phyloP scores from a whole-genome alignment of 768 basidiomycete genomes.

The Suillus subluteus region DNA sequence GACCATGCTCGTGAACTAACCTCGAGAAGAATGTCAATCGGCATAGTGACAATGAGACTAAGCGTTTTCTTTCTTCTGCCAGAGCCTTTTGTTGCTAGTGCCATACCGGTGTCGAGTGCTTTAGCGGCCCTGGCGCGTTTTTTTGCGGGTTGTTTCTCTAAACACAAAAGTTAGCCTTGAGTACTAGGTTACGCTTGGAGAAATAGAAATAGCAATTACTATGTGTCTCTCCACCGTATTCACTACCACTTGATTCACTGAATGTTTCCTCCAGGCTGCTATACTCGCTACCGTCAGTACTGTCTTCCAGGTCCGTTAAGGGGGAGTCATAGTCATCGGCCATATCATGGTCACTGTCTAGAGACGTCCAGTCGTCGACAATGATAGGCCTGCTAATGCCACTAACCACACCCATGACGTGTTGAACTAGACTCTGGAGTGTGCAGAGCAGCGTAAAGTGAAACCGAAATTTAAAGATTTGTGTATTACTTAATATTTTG shows the following conservation, averaged over 20 bases:
- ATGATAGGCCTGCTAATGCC: neutral
- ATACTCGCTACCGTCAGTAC: neutral
- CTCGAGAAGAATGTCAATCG: conserved; percentile 34
- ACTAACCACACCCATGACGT: neutral
- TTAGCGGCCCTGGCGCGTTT: neutral
- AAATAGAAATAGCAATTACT: neutral
- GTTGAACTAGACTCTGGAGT: neutral
- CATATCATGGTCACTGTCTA: neutral
- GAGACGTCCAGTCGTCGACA: neutral
- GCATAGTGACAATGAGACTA: conserved; percentile 21
- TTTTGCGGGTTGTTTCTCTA: conserved; percentile 5
- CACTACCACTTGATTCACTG: conserved; percentile 7
- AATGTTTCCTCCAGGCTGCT: neutral
- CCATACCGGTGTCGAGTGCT: neutral
- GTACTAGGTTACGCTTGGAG: neutral
- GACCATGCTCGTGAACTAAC: conserved; percentile 14
- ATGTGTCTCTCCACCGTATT: neutral
- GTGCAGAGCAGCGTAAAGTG: neutral
- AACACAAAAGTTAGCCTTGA: neutral
- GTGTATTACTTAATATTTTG: neutral
- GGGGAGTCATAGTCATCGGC: conserved; percentile 1
- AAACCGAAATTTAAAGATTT: neutral
- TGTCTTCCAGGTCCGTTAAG: conserved; percentile 7
- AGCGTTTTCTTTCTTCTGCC: conserved; percentile 13
- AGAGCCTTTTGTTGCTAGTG: neutral